phyloP scores from a whole-genome alignment of 768 basidiomycete genomes.

The Boletus tomentosulus region DNA sequence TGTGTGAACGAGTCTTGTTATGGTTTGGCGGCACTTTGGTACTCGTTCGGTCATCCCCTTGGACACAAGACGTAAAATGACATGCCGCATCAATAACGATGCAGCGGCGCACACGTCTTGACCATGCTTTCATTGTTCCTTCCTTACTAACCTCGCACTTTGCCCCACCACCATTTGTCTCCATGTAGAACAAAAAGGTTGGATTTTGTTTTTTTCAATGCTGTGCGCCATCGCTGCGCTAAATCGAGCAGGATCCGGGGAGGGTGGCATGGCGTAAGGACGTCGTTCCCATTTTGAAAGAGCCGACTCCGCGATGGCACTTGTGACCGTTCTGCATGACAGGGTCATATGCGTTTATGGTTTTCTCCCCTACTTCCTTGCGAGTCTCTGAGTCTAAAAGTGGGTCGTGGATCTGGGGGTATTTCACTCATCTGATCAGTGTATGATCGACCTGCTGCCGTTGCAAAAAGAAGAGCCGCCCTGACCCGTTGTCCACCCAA shows the following conservation, averaged over 20 bases:
- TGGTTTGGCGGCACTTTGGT: not conserved
- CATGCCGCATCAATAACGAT: constrained; percentile 22
- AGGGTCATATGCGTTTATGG: constrained; percentile 17
- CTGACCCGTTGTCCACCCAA: not conserved
- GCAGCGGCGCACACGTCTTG: constrained; percentile 15
- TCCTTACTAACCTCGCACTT: not conserved
- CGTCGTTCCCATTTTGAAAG: constrained; percentile 1
- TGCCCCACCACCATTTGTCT: not conserved
- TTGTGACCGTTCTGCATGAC: constrained; percentile 10
- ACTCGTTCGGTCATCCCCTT: constrained; percentile 10
- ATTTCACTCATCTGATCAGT: constrained; percentile 14
- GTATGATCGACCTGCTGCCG: constrained; percentile 17
- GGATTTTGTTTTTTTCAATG: not conserved
- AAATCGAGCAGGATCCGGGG: constrained; percentile 8
- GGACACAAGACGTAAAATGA: constrained; percentile 23
- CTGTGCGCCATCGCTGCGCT: not conserved
- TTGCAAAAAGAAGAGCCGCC: not conserved
- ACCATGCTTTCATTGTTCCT: not conserved
- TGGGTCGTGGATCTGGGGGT: constrained; percentile 16
- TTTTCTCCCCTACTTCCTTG: not conserved
- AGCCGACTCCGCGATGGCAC: constrained; percentile 21
- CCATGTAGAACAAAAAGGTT: not conserved
- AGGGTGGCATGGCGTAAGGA: not conserved
- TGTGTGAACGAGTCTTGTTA: not conserved
- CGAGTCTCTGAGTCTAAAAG: constrained; percentile 8